phyloP scores from a whole-genome alignment of 106 monocot genomes.

The Dendrobium catenatum region DNA sequence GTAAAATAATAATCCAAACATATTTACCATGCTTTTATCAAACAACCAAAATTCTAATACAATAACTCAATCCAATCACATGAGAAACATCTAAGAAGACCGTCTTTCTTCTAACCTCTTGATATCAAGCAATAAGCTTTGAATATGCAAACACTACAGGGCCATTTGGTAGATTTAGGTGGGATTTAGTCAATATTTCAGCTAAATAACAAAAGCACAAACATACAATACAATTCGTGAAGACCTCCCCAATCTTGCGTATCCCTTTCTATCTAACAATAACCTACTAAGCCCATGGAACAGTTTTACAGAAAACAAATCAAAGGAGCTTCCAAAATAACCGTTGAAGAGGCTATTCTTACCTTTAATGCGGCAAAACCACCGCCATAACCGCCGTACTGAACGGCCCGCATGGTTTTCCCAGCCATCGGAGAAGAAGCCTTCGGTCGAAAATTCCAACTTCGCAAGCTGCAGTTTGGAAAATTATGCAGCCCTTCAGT shows the following conservation, averaged over 20 bases:
- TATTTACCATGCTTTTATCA: too few species aligned
- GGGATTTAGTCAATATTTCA: too few species aligned
- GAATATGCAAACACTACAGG: too few species aligned
- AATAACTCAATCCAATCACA: too few species aligned
- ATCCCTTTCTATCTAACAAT: neutral
- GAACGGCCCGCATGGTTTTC: slow-evolving; percentile 33
- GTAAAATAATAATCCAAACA: too few species aligned
- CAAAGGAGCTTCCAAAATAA: neutral
- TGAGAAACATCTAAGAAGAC: too few species aligned
- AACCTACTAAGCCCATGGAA: neutral
- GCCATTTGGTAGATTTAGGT: too few species aligned
- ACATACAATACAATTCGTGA: neutral
- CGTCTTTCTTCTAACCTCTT: too few species aligned
- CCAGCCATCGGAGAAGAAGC: slow-evolving; percentile 21
- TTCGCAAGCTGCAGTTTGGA: too few species aligned
- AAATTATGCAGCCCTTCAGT: too few species aligned
- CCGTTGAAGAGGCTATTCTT: neutral
- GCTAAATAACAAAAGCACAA: neutral
- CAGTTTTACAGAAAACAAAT: neutral
- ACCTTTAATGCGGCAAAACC: slow-evolving; percentile 14
- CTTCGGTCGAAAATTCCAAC: neutral
- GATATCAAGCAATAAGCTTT: too few species aligned
- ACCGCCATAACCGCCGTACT: slow-evolving; percentile 36
- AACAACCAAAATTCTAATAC: too few species aligned
- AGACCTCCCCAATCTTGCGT: neutral